Base-by-base conservation (phyloP, 176 grass and related monocot species). In the Carex pumila region DNA sequence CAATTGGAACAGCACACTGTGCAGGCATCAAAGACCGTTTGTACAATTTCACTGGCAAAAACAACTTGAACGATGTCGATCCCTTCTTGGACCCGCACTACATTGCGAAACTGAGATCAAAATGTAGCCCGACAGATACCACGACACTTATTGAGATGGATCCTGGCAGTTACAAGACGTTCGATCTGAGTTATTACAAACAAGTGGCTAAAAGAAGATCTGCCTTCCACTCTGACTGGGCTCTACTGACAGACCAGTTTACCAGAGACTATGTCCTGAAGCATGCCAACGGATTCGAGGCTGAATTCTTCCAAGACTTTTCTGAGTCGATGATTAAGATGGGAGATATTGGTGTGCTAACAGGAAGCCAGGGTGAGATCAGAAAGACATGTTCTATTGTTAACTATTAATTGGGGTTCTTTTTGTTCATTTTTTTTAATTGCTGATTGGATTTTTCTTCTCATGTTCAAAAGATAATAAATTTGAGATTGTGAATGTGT, bases 71-170 rank as follows among this genome's bases (percentile, higher is more conserved):
- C 12, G 45, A 71, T n/a, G 41, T 84, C 1, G 94, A 97, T 30
- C 90, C 92, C 0, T 73, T 87, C 2, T 61, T 97, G 6, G 92
- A 94, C 78, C 85, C 82, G 21, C 32, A 89, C 61, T 97, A 97
- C 85, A 76, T 92, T 0, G 43, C 79, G 3, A 83, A 70, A 85
- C 79, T 97, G 25, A 90, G 63, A 86, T 19, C 3, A 0, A 70
- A 55, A 14, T 97, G 94, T 84, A 89, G 86, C 60, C 18, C 31
- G 1, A 65, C 86, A 3, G 94, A 94, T 60, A 49, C 3, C 1
- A 29, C 37, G 3, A 86, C 66, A 73, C n/a, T 94, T 0, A 61
- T 92, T 3, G 94, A 97, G 88, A 97, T 97, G 94, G 94, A 94
- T 71, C 92, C 94, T 0, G 90, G 90, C 3, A 94, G 92, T 83